Base-by-base conservation (phyloP, 495 filamentous ascomycete genomes). In the Lichenothelia convexa region DNA sequence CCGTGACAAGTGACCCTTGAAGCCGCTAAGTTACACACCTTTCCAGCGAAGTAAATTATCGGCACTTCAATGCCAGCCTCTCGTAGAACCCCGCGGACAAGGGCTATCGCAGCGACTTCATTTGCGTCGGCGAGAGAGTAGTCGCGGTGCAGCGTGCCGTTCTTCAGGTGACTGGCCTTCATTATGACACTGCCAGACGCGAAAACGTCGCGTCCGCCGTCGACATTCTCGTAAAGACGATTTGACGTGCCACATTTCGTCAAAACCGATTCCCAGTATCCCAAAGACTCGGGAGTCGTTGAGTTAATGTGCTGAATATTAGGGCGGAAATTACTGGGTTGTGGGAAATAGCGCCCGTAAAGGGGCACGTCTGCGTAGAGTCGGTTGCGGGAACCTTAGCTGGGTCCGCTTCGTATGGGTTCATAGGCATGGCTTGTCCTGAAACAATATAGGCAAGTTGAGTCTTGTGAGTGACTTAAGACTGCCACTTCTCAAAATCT, bases 151-250 rank as follows among this genome's bases (percentile, higher is more conserved):
- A n/a, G n/a, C n/a, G n/a, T n/a, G n/a, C n/a, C n/a, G n/a, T 24
- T 20, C 21, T 59, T 47, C 26, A 62, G 55, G 43, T 62, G 57
- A 35, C 53, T 60, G 3, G 59, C 61, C 41, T 62, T 66, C 30
- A 66, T 47, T 30, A 66, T 61, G 11, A 61, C 48, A 33, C 53
- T 60, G n/a, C 62, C 61, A 27, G 62, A 44, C 16, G 60, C 57
- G 36, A 63, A 63, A 5, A 63, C 57, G 39, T 64, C 60, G 12
- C 58, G 54, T 5, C 54, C 59, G 13, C 50, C 57, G 21, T 55
- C 51, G n/a, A 49, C 45, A 37, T 39, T 50, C 9, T 45, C 45
- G 27, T 62, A 62, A 16, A 62, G 60, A 26, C 53, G 32, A 32
- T 30, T 46, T 1, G 42, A 34, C 34, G 50, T 45, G 18, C 45